Percentiles rank a stretch among this genome's conserved stretches.
Evolutionary conservation across 73 alveolate genomes (phyloP).

Genomic region (Breviolum minutum): DNA sequence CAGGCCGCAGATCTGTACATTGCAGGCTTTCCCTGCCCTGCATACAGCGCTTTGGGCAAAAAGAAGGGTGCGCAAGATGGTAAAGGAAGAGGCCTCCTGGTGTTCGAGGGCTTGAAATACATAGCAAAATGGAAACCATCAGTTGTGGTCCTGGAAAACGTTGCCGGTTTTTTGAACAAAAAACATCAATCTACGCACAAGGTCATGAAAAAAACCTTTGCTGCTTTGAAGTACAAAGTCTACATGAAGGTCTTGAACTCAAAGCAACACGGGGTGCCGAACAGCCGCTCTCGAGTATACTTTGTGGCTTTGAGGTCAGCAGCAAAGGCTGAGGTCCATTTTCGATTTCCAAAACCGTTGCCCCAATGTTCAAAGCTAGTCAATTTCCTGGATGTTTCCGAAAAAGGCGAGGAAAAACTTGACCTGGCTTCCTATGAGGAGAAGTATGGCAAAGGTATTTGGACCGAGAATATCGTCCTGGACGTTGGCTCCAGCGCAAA

Average conservation of each 20-base stretch:
- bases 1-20: neutral
- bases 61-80: conserved; percentile 9
- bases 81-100: neutral
- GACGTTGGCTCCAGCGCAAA: neutral
- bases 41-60: neutral
- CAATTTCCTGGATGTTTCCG: neutral
- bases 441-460: neutral
- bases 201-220: neutral
- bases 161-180: neutral
- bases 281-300: neutral
- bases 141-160: neutral
- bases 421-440: neutral
- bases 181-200: neutral
- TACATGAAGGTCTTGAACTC: neutral
- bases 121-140: neutral
- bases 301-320: neutral
- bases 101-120: conserved; percentile 21
- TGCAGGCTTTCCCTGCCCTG: conserved; percentile 27
- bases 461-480: neutral
- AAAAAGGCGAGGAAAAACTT: neutral
- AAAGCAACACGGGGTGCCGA: neutral
- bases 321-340: neutral
- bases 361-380: neutral
- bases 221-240: neutral
- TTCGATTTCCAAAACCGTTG: neutral